Conservation (phyloP, 768 basidiomycete species). For the Cystofilobasidium bisporidii region DNA sequence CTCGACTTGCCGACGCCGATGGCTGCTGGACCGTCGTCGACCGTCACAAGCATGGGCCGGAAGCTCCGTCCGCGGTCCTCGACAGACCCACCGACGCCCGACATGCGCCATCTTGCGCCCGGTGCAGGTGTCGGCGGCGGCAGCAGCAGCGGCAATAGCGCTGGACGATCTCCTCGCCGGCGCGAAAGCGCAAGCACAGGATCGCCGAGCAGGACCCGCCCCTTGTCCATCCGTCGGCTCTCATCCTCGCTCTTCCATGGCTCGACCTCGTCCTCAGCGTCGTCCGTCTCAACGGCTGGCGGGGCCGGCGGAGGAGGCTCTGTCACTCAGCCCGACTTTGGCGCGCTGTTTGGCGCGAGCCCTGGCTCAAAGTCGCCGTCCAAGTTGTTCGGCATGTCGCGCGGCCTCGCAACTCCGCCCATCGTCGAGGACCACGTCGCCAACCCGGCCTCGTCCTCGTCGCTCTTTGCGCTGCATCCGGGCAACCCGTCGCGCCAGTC, state of each 20-base stretch:
- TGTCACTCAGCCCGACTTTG: not conserved
- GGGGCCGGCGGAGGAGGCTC: not conserved
- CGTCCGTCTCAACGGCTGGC: not conserved
- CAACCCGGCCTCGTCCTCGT: not conserved
- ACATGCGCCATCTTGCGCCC: not conserved
- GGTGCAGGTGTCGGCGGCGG: too few relatives aligned
- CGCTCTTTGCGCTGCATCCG: not conserved
- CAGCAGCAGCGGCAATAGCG: too few relatives aligned
- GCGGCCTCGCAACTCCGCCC: not conserved
- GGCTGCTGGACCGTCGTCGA: too few relatives aligned
- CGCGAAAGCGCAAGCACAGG: not conserved
- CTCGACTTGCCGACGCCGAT: slow-evolving; percentile 1
- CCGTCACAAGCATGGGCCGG: not conserved
- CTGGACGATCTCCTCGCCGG: not conserved
- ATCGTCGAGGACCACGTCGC: not conserved
- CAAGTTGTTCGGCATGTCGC: not conserved
- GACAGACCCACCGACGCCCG: not conserved
- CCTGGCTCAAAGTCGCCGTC: not conserved
- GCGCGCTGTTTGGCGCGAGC: not conserved
- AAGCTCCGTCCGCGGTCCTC: not conserved
- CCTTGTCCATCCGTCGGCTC: slow-evolving; percentile 15
- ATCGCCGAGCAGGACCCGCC: not conserved
- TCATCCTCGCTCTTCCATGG: slow-evolving; percentile 8
- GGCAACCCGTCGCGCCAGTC: not conserved
- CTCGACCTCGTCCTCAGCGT: not conserved